These are phyloP conservation scores for Kodamaea kaohsiungensis DNA, from an alignment of 805 yeast genomes.

Conservation along the genomic window DNA sequence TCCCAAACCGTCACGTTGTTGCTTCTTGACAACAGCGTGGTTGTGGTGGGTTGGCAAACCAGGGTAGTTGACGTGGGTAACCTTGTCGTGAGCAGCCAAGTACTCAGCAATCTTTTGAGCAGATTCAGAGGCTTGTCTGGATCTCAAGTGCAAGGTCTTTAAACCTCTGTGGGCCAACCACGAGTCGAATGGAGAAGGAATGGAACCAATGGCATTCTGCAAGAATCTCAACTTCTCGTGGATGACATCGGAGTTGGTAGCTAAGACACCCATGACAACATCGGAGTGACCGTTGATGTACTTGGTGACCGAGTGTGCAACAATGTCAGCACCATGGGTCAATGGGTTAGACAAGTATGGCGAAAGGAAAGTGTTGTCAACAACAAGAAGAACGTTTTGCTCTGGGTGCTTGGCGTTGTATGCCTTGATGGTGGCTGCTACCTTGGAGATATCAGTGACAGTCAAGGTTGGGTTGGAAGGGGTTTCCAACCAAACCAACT, in stretches of 20 bases:
- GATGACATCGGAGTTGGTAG: constrained; percentile 61
- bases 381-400: constrained; percentile 59
- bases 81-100: constrained; percentile 51
- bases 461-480: constrained; percentile 87
- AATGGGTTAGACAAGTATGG: constrained; percentile 88
- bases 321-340: constrained; percentile 80
- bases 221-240: constrained; percentile 69
- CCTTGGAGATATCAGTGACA: constrained; percentile 70
- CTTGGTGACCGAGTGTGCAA: constrained; percentile 86
- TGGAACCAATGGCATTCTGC: constrained; percentile 87
- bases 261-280: constrained; percentile 83
- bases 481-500: constrained; percentile 83
- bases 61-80: constrained; percentile 77
- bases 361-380: constrained; percentile 86
- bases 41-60: constrained; percentile 69
- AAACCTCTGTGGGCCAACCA: constrained; percentile 94
- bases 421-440: constrained; percentile 53
- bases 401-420: constrained; percentile 47
- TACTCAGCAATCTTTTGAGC: constrained; percentile 73
- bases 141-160: constrained; percentile 82
- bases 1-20: constrained; percentile 83
- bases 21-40: constrained; percentile 63
- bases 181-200: constrained; percentile 87
- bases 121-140: constrained; percentile 61
- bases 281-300: constrained; percentile 92